Base-by-base conservation (phyloP, 352 stramenopile genomes). In the Peronospora belbahrii region DNA sequence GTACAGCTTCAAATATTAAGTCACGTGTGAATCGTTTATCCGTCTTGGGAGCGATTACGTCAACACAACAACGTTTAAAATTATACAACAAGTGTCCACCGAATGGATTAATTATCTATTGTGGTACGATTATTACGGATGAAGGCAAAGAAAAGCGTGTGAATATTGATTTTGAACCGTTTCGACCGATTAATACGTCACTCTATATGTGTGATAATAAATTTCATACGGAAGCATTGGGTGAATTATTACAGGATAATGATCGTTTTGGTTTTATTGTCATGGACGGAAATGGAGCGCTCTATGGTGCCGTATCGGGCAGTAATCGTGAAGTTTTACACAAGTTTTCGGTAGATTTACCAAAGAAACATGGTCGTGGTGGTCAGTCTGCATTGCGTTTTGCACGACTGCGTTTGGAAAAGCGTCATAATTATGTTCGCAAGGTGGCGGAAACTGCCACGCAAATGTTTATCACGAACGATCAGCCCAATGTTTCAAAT, bases 121-220 rank as follows among this genome's bases (percentile, higher is more conserved):
- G 96, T 52, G 97, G 97, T 40, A 99, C 96, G 18, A 97, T 99
- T 62, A 84, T 99, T 38, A 99, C 96, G 35, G 96, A 99, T 63
- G 96, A 99, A 52, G 96, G 96, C 51, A 99, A 99, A 67, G 96
- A 99, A 60, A 98, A 98, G 66, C 94, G 96, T 59, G 95, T 99
- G 15, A 98, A 98, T 70, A 98, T 99, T 61, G 97, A 99, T 69
- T 99, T 99, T 72, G 96, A 99, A 62, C 97, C 97, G 18, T 99
- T 99, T 83, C 98, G 98, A 67, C 90, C 96, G 19, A 99, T 99
- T 82, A 99, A 99, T 73, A 99, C 97, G 52, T 99, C 95, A 44
- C 79, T 99, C 11, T 99, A 99, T 74, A 94, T 99, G 60, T 99
- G 97, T 69, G 97, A 99, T 79, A 99, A 99, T 85, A 99, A 99